Evolutionary conservation across 1,139 yeast genomes (phyloP), one percentile per base, ranked within the genome.

Genomic region (Kodamaea arcana): DNA sequence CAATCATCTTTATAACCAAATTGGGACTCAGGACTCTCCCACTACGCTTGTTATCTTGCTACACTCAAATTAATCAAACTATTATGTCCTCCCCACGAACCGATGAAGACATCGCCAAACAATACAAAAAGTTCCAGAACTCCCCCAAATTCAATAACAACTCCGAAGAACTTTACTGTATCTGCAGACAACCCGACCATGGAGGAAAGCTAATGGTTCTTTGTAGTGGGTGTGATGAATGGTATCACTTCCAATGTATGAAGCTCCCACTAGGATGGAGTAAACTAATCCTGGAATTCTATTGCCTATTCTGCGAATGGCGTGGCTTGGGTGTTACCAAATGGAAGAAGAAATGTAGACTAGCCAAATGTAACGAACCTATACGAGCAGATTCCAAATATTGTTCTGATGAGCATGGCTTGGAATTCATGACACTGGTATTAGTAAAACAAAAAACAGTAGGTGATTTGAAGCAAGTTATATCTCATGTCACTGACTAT

Each of bases 141-240:
- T 64, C 80, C 0, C 61, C 78, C 9, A 72, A 71, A 44, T 74
- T 54, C 47, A 60, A 69, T 40, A 44, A 65, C 31, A 61, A 71
- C 45, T 64, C 78, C 30, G 83, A 80, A 43, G 92, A 82, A 42
- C 62, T 86, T 9, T 88, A 71, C 49, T 90, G 97, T 54, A 62
- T 81, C 0, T 90, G 97, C 55, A 70, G 94, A 29, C 74, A 72
- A 41, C 84, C 90, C 0, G 97, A 90, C 50, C 69, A 72, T 41
- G 94, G 92, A 2, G 75, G 75, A 1, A 84, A 84, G 55, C 54
- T 83, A 42, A 88, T 88, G 97, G 83, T 90, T 15, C 88, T 85
- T 0, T 90, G 97, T 54, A 97, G 88, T 55, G 90, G 87, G 6
- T 90, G 97, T 59, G 96, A 88, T 51, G 95, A 86, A 44, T 90